Evolutionary conservation across 768 basidiomycete genomes (phyloP).

Genomic region (Suillus variegatus): DNA sequence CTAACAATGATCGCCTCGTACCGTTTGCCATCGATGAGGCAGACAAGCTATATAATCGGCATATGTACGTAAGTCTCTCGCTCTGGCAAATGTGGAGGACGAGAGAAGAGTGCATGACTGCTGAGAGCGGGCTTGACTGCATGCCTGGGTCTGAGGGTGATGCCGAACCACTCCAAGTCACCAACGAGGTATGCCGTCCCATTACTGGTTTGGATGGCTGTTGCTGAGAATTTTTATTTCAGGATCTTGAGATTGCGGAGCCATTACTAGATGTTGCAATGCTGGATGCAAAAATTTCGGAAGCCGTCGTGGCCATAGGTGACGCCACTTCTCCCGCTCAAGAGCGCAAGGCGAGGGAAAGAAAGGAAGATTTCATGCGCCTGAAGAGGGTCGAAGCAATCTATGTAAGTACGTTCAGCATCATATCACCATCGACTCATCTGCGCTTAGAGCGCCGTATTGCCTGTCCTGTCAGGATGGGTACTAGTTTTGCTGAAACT

Average conservation of each 20-base stretch:
- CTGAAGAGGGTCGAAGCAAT: slow-evolving; percentile 89
- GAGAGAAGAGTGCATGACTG: slow-evolving; percentile 91
- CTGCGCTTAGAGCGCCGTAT: slow-evolving; percentile 64
- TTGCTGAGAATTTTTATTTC: slow-evolving; percentile 10
- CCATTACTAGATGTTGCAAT: slow-evolving; percentile 72
- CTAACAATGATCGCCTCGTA: slow-evolving; percentile 66
- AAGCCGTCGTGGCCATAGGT: slow-evolving; percentile 53
- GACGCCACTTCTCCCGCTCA: slow-evolving; percentile 53
- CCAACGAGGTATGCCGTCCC: slow-evolving; percentile 35
- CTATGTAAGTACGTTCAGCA: slow-evolving; percentile 61
- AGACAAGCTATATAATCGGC: slow-evolving; percentile 82
- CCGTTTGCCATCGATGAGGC: slow-evolving; percentile 97
- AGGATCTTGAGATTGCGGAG: slow-evolving; percentile 65
- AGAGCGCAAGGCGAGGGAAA: slow-evolving; percentile 62
- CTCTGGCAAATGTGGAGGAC: slow-evolving; percentile 95
- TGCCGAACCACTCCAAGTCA: slow-evolving; percentile 52
- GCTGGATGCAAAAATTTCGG: slow-evolving; percentile 73
- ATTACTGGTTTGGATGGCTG: slow-evolving; percentile 6
- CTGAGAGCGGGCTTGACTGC: slow-evolving; percentile 87
- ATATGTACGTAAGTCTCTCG: slow-evolving; percentile 88
- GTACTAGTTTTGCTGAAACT: slow-evolving; percentile 93
- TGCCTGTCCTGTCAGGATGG: slow-evolving; percentile 86
- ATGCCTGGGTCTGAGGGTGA: slow-evolving; percentile 70
- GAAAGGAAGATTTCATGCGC: slow-evolving; percentile 80
- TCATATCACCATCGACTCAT: slow-evolving; percentile 10